These are phyloP conservation scores for Hydrangea macrophylla DNA, from an alignment of 148 eudicot species.

Conservation along the genomic window DNA sequence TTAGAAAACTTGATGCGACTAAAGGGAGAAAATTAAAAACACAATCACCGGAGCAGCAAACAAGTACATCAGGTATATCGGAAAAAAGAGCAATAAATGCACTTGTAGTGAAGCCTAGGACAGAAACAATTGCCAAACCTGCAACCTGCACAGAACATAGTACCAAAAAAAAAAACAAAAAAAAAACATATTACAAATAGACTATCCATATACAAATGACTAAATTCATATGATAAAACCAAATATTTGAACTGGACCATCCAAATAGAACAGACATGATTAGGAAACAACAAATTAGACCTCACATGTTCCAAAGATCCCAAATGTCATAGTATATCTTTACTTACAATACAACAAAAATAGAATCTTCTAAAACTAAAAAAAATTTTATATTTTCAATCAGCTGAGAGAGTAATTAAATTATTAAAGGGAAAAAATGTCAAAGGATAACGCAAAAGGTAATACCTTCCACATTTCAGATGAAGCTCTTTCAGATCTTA, in stretches of 20 bases:
- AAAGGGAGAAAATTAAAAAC: slow-evolving; percentile 2
- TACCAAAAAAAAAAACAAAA: neutral
- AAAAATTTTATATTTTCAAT: neutral
- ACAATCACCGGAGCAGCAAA: slow-evolving; percentile 6
- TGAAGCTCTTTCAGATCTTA: slow-evolving; percentile 83
- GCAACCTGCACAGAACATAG: slow-evolving; percentile 56
- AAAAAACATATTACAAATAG: neutral
- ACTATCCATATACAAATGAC: neutral
- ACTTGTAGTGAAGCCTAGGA: slow-evolving; percentile 74
- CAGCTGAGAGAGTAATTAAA: neutral
- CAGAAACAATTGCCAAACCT: slow-evolving; percentile 78
- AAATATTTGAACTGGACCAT: neutral
- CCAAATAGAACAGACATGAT: neutral
- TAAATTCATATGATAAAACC: neutral
- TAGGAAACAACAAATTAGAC: neutral
- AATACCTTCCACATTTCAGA: slow-evolving; percentile 93
- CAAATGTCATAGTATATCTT: neutral
- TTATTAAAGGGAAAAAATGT: neutral
- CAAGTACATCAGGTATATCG: slow-evolving; percentile 60
- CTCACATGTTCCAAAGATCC: neutral
- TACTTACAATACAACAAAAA: neutral
- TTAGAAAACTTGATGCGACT: slow-evolving; percentile 13
- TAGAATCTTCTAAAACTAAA: neutral
- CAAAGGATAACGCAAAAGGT: neutral
- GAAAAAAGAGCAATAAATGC: slow-evolving; percentile 68